Conservation (phyloP, 257 asterid genomes). For the Scutellaria galericulata region DNA sequence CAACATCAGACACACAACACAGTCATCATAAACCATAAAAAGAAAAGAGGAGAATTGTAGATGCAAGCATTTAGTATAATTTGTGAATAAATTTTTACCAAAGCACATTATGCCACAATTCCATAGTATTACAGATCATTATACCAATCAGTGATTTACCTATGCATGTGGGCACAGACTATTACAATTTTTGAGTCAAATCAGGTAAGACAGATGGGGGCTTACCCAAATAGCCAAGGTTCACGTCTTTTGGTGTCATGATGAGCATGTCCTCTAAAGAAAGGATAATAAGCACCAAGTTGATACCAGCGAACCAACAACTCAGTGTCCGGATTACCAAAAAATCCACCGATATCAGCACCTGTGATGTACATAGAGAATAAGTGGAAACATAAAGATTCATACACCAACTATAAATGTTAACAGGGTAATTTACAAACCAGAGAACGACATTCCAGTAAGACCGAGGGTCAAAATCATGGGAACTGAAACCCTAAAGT, state of each 20-base stretch:
- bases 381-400: conserved; percentile 25
- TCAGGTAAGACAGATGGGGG: conserved; percentile 33
- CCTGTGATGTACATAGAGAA: conserved; percentile 52
- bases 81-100: background rate
- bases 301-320: conserved; percentile 98
- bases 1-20: conserved; percentile 27
- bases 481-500: conserved; percentile 86
- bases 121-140: conserved; percentile 3
- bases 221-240: conserved; percentile 98
- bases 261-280: conserved; percentile 98
- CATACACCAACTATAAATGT: background rate
- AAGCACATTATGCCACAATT: background rate
- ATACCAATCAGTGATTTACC: background rate
- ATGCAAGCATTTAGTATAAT: background rate
- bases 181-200: background rate
- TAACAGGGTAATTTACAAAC: conserved; percentile 51
- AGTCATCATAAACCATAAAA: background rate
- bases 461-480: conserved; percentile 94
- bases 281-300: conserved; percentile 96
- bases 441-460: conserved; percentile 85
- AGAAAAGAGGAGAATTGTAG: background rate
- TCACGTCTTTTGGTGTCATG: conserved; percentile 98
- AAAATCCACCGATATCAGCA: conserved; percentile 99
- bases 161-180: background rate
- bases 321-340: conserved; percentile 92